Base-by-base conservation (phyloP, 441 rosid genomes). In the Biscutella laevigata region DNA sequence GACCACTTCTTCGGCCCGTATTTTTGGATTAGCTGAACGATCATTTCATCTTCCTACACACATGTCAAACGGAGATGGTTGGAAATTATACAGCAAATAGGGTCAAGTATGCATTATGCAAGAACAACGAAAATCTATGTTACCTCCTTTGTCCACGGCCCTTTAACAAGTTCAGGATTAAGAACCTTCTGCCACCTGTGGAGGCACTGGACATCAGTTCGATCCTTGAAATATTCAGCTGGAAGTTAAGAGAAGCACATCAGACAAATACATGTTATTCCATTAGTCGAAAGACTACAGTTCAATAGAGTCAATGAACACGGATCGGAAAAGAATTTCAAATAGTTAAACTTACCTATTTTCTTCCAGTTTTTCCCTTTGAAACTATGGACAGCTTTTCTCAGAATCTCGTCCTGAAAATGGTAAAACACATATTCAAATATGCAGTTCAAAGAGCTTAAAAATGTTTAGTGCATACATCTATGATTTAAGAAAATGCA, bases 111-210 rank as follows among this genome's bases (percentile, higher is more conserved):
- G n/a, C n/a, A n/a, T n/a, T n/a, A n/a, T n/a, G n/a, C n/a, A n/a
- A n/a, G n/a, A n/a, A n/a, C n/a, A n/a, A n/a, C n/a, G n/a, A n/a
- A n/a, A n/a, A n/a, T n/a, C n/a, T 12, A 39, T 13, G 46, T 71
- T 57, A 88, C 99, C 99, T 88, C 97, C 71, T 88, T 94, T 7
- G 99, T 88, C 99, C 99, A 94, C 10, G 99, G 99, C 12, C 97
- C 99, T 83, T 94, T 88, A 35, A 94, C 89, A 53, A 92, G 92
- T 62, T 94, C 99, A 27, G 99, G 99, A 70, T 88, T 84, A 69
- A 94, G 77, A 67, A 94, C 99, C 77, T 94, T 94, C 79, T 94
- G 99, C 99, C 99, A 94, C 71, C 99, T 81, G 76, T 94, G 99
- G 29, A 94, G 82, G 79, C 99, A 94, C 64, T 94, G 99, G 49